Base-by-base conservation (phyloP, 83 land plant genomes). In the Diphasiastrum complanatum region DNA sequence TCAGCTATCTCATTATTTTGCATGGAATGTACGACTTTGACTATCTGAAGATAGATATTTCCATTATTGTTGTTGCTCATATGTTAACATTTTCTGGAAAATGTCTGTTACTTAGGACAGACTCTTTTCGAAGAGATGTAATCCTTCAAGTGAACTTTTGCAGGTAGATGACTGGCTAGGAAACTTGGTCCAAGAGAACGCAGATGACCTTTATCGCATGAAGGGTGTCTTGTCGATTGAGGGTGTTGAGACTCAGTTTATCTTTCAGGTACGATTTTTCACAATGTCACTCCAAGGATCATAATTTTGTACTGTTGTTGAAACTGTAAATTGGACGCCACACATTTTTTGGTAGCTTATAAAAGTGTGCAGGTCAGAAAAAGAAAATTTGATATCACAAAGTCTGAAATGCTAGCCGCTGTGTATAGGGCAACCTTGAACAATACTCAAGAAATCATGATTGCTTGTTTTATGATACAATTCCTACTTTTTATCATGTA, bases 101-200 rank as follows among this genome's bases (percentile, higher is more conserved):
- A n/a, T n/a, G n/a, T n/a, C n/a, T n/a, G n/a, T n/a, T n/a, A n/a
- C n/a, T n/a, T n/a, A n/a, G n/a, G n/a, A n/a, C n/a, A n/a, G n/a
- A n/a, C n/a, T n/a, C n/a, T n/a, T n/a, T n/a, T n/a, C n/a, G n/a
- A n/a, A n/a, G n/a, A n/a, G n/a, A n/a, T n/a, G n/a, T n/a, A n/a
- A n/a, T n/a, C n/a, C n/a, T n/a, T n/a, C n/a, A n/a, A n/a, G n/a
- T n/a, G n/a, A n/a, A n/a, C n/a, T n/a, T n/a, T 19, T 78, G 66
- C 92, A 93, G 99, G 83, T 83, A 18, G 86, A 93, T 61, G 78
- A 71, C 31, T 93, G 99, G 99, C 72, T 93, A 22, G 99, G 85
- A 14, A 71, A 66, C 11, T 65, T 89, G 18, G 62, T 93, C 62
- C 29, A 87, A 64, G 89, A 89, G 45, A 76, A 79, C 4, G 84